Base-by-base conservation (phyloP, 2,329 filamentous ascomycete genomes). In the Aspergillus sp. region DNA sequence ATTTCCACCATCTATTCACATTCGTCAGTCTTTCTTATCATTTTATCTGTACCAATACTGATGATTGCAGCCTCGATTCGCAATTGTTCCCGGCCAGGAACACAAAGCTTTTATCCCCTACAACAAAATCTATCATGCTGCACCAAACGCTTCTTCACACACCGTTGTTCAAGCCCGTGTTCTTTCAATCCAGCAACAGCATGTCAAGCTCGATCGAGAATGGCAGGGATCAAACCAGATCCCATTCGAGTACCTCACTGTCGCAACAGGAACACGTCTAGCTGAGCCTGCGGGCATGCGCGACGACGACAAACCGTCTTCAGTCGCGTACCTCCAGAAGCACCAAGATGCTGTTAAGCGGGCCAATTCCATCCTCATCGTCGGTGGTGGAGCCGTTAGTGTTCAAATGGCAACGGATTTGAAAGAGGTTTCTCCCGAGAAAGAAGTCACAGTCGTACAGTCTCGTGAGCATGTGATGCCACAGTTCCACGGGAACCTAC, bases 321-420 rank as follows among this genome's bases (percentile, higher is more conserved):
- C 61, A 1, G 56, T 65, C 6, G 39, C 56, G 5, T 66, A 65
- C 41, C 50, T 66, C 4, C 59, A 59, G 27, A 57, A 49, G 5
- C 62, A 66, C 48, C 63, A 66, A 39, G 51, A 49, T 2, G 54
- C 56, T 28, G 51, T 64, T 4, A 59, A 62, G 39, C 42, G 40
- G 10, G 50, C 60, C 9, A 52, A 55, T 28, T 64, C 61, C 0
- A 62, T 65, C 39, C 27, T 65, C 6, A 61, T 70, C n/a, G 63
- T 66, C 3, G 74, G 74, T 2, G 73, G 72, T 4, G 74, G 74
- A 1, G 73, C 74, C 2, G 73, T 76, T 0, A 74, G 74, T 0
- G 69, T 77, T 3, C 71, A 77, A 52, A 68, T 76, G 57, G 74
- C 74, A 0, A 67, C 70, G 0, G 75, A 78, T 46, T 60, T 75